Evolutionary conservation across 1,284 basidiomycete species (phyloP), one percentile per base, ranked within the genome.

Genomic region (Apiotrichum mycotoxinovorans): DNA sequence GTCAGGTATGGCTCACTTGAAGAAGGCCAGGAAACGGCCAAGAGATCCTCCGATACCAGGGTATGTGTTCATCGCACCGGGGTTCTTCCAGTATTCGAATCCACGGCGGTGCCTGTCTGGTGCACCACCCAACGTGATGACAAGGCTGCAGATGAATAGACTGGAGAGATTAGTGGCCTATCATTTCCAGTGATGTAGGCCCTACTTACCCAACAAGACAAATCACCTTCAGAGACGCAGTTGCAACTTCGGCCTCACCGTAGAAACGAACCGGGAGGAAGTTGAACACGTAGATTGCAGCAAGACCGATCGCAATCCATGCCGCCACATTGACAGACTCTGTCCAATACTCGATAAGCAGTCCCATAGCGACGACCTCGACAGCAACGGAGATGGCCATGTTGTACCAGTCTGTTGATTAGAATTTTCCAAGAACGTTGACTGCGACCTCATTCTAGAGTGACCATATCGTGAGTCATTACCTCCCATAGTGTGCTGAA

Each of bases 301-400:
- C 74, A 63, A 90, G 78, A 65, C 84, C 87, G 60, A 92, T 79
- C 0, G 85, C 80, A 54, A 92, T 86, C 89, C 89, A 58, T 40
- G 80, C 84, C 12, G 85, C 85, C 57, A 84, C 83, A 70, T 82
- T 89, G 64, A 86, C 79, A 20, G 73, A 69, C 5, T 72, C 65
- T 71, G 67, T 67, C 88, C 88, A 91, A 68, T 83, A 87, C 44
- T 85, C 81, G 66, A 91, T 85, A 18, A 92, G 78, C 17, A 91
- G 82, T 2, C 88, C 82, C 1, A 87, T 83, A 23, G 89, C 89
- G 55, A 84, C 84, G 17, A 91, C 76, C 68, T 91, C 89, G 7
- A 87, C 86, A 3, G 89, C 88, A 18, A 91, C 79, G 55, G 88
- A 74, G 61, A 80, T 78, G 40, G 74, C 66, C 74, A 86, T 88